Evolutionary conservation across 306 rosid species (phyloP).

Genomic region (Vicia sativa): DNA sequence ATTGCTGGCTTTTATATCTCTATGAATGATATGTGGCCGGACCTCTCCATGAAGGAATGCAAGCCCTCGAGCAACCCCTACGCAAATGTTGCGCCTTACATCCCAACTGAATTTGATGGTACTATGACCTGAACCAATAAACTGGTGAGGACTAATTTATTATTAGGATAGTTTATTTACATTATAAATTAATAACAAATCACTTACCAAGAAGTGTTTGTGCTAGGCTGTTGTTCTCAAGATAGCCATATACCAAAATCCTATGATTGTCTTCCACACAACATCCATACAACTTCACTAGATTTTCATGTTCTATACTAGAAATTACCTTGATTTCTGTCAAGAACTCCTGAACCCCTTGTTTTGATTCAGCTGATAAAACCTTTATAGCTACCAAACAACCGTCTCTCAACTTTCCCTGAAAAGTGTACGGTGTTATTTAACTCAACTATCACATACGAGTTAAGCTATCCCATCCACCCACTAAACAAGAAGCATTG

Average conservation of each 20-base stretch:
- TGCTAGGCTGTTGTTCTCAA: slow-evolving; percentile 81
- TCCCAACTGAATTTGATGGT: slow-evolving; percentile 66
- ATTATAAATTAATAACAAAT: slow-evolving; percentile 1
- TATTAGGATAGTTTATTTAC: neutral
- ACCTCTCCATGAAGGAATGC: slow-evolving; percentile 74
- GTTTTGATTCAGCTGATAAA: slow-evolving; percentile 67
- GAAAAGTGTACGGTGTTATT: slow-evolving; percentile 16
- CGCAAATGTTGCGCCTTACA: slow-evolving; percentile 58
- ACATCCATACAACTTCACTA: slow-evolving; percentile 80
- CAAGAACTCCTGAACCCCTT: slow-evolving; percentile 72
- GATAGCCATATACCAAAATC: slow-evolving; percentile 86
- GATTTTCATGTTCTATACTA: slow-evolving; percentile 67
- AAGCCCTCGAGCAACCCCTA: slow-evolving; percentile 79
- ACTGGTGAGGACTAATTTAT: slow-evolving; percentile 39
- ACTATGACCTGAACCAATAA: slow-evolving; percentile 56
- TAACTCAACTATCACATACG: no score
- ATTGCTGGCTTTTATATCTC: slow-evolving; percentile 33
- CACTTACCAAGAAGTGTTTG: slow-evolving; percentile 69
- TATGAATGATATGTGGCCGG: slow-evolving; percentile 61
- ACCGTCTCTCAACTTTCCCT: slow-evolving; percentile 69
- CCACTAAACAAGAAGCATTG: neutral
- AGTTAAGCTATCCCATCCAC: no score
- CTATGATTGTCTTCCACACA: slow-evolving; percentile 70
- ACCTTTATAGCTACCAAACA: slow-evolving; percentile 70
- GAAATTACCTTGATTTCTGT: slow-evolving; percentile 82